Conservation (phyloP, 2,329 filamentous ascomycete genomes). For the Incumbomyces lentus region DNA sequence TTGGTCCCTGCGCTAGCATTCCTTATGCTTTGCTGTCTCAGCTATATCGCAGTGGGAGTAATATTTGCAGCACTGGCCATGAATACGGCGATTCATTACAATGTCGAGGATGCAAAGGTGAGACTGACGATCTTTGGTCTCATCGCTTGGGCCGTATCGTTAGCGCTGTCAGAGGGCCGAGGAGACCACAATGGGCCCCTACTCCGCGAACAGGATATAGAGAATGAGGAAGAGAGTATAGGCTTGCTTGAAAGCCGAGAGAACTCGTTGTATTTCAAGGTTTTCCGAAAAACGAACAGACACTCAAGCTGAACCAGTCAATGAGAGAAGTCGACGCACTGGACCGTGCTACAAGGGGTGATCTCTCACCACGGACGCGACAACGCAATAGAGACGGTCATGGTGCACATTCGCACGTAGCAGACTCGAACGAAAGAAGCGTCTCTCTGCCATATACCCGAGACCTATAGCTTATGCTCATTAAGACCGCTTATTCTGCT, state of each 20-base stretch:
- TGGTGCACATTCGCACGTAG: no score
- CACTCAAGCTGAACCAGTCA: no score
- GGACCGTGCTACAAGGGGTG: no score
- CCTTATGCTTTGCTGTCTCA: constrained; percentile 4
- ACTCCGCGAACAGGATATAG: background rate
- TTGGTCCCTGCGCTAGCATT: constrained; percentile 5
- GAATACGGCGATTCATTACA: background rate
- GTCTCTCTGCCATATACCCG: no score
- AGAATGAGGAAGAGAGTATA: background rate
- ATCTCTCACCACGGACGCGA: no score
- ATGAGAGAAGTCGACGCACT: no score
- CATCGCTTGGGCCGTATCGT: background rate
- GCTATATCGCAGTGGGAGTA: constrained; percentile 1
- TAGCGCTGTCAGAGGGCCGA: background rate
- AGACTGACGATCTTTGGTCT: constrained; percentile 1
- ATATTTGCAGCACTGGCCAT: background rate
- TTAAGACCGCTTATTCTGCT: no score
- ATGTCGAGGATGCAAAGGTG: background rate
- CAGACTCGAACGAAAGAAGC: no score
- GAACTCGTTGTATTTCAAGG: background rate
- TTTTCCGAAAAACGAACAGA: background rate
- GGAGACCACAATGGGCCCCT: background rate
- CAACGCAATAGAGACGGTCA: no score
- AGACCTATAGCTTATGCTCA: no score
- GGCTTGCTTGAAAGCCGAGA: background rate